Conservation (phyloP, 345 rosid species). For the Ricinus communis region DNA sequence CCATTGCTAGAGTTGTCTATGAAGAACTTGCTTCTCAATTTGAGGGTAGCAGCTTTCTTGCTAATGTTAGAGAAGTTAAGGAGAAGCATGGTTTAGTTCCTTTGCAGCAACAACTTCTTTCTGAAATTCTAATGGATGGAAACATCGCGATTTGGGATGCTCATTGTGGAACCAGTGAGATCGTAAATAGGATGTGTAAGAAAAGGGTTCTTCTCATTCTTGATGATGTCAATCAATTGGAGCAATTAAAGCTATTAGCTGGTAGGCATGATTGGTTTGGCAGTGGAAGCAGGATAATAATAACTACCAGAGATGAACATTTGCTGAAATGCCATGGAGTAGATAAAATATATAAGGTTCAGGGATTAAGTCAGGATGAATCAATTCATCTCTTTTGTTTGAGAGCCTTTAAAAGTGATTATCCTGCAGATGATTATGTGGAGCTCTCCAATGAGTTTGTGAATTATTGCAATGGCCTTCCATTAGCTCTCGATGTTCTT, state of each 20-base stretch:
- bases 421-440: constrained; percentile 2
- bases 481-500: constrained; percentile 6
- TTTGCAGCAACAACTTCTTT: not conserved
- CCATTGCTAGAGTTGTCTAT: not conserved
- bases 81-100: not conserved
- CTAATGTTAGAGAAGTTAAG: not conserved
- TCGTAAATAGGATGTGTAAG: not conserved
- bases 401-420: not conserved
- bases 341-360: not conserved
- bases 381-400: not conserved
- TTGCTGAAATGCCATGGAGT: constrained; percentile 1
- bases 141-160: not conserved
- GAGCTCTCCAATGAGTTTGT: not conserved
- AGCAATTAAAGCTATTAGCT: not conserved
- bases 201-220: constrained; percentile 7
- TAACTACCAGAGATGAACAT: not conserved
- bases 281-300: constrained; percentile 1
- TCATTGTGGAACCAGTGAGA: not conserved
- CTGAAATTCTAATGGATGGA: not conserved
- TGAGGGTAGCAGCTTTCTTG: constrained; percentile 10
- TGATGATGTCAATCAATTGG: not conserved
- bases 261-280: constrained; percentile 8
- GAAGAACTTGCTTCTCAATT: not conserved
- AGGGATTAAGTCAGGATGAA: not conserved
- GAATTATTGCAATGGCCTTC: constrained; percentile 5